Evolutionary conservation across 148 eudicot species (phyloP).

Genomic region (Drosera capensis): DNA sequence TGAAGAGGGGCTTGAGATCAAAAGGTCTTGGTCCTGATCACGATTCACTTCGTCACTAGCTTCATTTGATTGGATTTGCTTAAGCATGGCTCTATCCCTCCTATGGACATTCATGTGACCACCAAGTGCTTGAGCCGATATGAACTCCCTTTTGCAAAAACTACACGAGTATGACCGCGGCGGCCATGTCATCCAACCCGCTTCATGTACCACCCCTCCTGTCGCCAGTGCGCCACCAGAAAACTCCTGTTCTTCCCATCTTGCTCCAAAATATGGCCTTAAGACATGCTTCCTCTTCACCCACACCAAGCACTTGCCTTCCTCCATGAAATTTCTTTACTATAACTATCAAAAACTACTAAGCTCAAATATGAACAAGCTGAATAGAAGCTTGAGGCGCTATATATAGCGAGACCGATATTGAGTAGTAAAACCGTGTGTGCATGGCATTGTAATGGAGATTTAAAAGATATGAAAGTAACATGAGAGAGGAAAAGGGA

Average conservation of each 20-base stretch:
- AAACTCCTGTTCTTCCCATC: neutral
- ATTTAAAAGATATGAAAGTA: no score
- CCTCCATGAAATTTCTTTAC: no score
- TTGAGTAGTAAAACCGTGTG: no score
- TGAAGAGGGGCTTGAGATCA: conserved; percentile 4
- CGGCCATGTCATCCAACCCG: conserved; percentile 31
- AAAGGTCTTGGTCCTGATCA: neutral
- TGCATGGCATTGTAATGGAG: no score
- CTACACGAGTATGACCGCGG: conserved; percentile 55
- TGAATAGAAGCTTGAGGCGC: no score
- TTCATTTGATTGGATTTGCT: conserved; percentile 14
- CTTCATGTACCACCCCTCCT: neutral
- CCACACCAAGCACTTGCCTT: conserved; percentile 6
- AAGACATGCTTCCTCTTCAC: conserved; percentile 1
- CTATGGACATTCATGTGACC: conserved; percentile 77
- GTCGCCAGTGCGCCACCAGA: neutral
- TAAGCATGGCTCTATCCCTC: conserved; percentile 54
- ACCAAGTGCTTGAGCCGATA: conserved; percentile 74
- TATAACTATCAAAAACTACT: no score
- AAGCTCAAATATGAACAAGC: no score
- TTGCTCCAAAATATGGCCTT: neutral
- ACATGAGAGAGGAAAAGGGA: no score
- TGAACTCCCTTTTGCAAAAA: conserved; percentile 48
- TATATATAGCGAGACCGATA: no score
- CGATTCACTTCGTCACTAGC: conserved; percentile 2